Base-by-base conservation (phyloP, 306 rosid genomes). In the Erythrophleum fordii region DNA sequence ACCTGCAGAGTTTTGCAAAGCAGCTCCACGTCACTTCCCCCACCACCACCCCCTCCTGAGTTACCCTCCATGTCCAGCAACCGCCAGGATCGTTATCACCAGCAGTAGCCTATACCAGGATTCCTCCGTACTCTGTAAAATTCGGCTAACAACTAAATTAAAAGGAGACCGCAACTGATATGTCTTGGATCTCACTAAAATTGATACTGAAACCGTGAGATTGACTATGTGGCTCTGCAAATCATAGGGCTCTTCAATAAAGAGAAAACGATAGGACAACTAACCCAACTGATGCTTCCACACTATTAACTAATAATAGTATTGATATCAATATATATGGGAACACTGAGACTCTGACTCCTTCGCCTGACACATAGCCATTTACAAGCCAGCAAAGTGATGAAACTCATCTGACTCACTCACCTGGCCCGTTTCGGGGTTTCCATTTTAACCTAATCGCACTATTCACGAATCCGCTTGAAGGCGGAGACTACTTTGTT, bases 1-100 rank as follows among this genome's bases (percentile, higher is more conserved):
- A 96, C 99, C 87, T 96, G 99, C 64, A 96, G 90, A 9, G 99
- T 96, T 59, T 96, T 96, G 76, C 98, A 96, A 28, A 96, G 92
- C 69, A 96, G 83, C 87, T 96, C 99, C 66, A 93, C 98, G 71
- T 96, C 97, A 79, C 85, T 90, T 34, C 88, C 16, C 55, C 55
- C 92, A 2, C 86, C 86, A 0, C 77, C 93, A 0, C 88, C 90
- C 1, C 80, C 93, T 0, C 89, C 90, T 1, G 95, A 87, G 77
- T 69, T 92, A 18, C 93, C 97, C 83, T 95, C 98, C 98, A 95
- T 89, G 61, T 83, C 53, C 77, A 1, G 18, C 66, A 0, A 25
- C 59, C 22, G 20, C 77, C 77, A 35, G 17, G 13, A 11, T 14
- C 48, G 48, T 44, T 44, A 49, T 17, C 51, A 45, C 17, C 51